Base-by-base conservation (phyloP, 1,284 basidiomycete genomes). In the Schizopora paradoxa region DNA sequence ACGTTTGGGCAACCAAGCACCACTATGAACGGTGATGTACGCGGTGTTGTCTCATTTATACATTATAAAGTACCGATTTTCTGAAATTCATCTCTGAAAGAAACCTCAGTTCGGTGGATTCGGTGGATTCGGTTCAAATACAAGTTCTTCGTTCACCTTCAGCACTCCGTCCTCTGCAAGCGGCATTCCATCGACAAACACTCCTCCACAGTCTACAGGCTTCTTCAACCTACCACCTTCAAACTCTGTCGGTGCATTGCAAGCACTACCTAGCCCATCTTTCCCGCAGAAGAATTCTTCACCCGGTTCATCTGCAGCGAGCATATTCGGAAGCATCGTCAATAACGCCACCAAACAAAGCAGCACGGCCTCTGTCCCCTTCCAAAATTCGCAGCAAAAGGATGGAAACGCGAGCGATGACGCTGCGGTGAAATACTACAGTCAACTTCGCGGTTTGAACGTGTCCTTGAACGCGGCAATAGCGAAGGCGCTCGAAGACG, bases 381-480 rank as follows among this genome's bases (percentile, higher is more conserved):
- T 31, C 28, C n/a, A n/a, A n/a, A n/a, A n/a, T n/a, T n/a, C n/a
- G n/a, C n/a, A n/a, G n/a, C n/a, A n/a, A n/a, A n/a, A n/a, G n/a
- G n/a, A n/a, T n/a, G n/a, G n/a, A 31, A 31, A 31, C 14, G 21
- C n/a, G 10, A 26, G 28, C 19, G 32, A 33, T n/a, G 41, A 43
- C 21, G 64, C 67, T 16, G 68, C 68, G 13, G 51, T 71, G 2
- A 66, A 72, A 33, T 93, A 89, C 63, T 90, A 80, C 65, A 79
- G 72, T 29, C 77, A 80, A 5, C 70, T 94, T 14, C 82, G 91
- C 14, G 90, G 90, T 8, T 72, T 94, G 36, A 94, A 94, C 59
- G 64, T 77, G 16, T 85, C 87, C 0, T 70, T 92, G 55, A 58
- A 87, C 25, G 67, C 76, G 3, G 75, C 79, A 25, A 64, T 91